Percentiles rank a stretch among this genome's conserved stretches.
phyloP scores from a whole-genome alignment of 371 early-diverging fungal species.

The Lichtheimia ramosa region DNA sequence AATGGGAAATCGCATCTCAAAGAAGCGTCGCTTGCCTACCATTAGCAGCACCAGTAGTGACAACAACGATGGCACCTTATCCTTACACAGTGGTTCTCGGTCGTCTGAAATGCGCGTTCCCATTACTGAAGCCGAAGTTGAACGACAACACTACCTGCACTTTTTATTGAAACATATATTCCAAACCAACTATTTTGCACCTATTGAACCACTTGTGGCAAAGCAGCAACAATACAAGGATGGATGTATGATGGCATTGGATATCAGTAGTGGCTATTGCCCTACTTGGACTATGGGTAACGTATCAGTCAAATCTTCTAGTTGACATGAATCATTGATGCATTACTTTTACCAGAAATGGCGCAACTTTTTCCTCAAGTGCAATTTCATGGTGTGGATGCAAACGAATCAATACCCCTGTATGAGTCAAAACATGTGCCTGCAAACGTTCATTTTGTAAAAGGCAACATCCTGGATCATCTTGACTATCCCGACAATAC shows the following conservation, averaged over 20 bases:
- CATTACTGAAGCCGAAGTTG: slow-evolving; percentile 16
- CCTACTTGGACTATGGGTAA: slow-evolving; percentile 35
- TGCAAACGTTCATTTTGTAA: slow-evolving; percentile 19
- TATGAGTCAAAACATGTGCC: slow-evolving; percentile 20
- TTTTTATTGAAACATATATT: slow-evolving; percentile 39
- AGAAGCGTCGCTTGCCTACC: background rate
- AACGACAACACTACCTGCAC: slow-evolving; percentile 25
- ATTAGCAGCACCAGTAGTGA: background rate
- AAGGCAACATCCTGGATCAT: slow-evolving; percentile 21
- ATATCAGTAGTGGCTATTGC: slow-evolving; percentile 35
- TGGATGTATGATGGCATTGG: slow-evolving; percentile 11
- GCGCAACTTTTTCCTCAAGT: slow-evolving; percentile 34
- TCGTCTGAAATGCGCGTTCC: slow-evolving; percentile 3
- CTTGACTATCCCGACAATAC: slow-evolving; percentile 19
- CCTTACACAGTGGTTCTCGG: slow-evolving; percentile 3
- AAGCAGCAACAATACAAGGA: too few species aligned
- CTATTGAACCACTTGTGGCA: slow-evolving; percentile 13
- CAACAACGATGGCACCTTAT: slow-evolving; percentile 3
- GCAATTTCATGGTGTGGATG: slow-evolving; percentile 29
- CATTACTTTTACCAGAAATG: slow-evolving; percentile 19
- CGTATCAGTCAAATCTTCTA: background rate
- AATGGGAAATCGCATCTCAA: slow-evolving; percentile 1
- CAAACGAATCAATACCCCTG: slow-evolving; percentile 14
- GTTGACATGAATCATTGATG: background rate
- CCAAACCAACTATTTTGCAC: slow-evolving; percentile 34